These are phyloP conservation scores for Verticillium nubilum DNA, from an alignment of 2,329 filamentous ascomycete species.

Conservation along the genomic window DNA sequence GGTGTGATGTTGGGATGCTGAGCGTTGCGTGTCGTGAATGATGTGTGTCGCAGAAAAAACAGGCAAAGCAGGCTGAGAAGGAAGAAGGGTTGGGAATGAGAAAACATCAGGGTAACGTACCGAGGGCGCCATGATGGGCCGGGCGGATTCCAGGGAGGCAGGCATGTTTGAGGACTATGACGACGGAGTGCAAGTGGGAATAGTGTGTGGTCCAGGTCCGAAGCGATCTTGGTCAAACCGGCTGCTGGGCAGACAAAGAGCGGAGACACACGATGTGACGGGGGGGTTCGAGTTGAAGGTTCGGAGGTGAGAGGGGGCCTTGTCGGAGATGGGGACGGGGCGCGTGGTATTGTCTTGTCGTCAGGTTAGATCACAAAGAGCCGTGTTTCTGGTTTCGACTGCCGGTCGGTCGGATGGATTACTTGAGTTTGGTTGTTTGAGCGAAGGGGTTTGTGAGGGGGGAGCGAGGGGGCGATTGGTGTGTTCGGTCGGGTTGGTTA, in stretches of 20 bases:
- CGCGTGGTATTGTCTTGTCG: background rate
- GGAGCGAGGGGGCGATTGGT: background rate
- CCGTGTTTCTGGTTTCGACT: background rate
- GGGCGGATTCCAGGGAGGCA: constrained; percentile 53
- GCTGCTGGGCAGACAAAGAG: background rate
- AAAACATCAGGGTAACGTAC: constrained; percentile 36
- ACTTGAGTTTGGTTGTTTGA: background rate
- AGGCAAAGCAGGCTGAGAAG: constrained; percentile 1
- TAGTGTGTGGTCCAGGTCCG: too few species aligned
- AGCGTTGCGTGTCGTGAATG: background rate
- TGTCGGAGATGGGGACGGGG: background rate
- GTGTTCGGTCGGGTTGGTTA: background rate
- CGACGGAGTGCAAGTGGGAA: background rate
- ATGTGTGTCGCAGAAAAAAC: constrained; percentile 3
- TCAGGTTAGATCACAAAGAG: background rate
- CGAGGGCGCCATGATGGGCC: constrained; percentile 58
- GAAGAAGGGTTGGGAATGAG: constrained; percentile 3
- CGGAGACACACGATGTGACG: background rate
- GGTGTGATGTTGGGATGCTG: constrained; percentile 6
- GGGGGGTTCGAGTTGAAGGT: background rate
- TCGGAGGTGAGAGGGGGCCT: background rate
- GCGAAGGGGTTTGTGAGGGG: background rate
- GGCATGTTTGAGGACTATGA: constrained; percentile 34
- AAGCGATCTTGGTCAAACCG: too few species aligned
- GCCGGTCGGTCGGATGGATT: background rate